These are phyloP conservation scores for Tylopilus rubrobrunneus DNA, from an alignment of 768 basidiomycete genomes.

Conservation along the genomic window DNA sequence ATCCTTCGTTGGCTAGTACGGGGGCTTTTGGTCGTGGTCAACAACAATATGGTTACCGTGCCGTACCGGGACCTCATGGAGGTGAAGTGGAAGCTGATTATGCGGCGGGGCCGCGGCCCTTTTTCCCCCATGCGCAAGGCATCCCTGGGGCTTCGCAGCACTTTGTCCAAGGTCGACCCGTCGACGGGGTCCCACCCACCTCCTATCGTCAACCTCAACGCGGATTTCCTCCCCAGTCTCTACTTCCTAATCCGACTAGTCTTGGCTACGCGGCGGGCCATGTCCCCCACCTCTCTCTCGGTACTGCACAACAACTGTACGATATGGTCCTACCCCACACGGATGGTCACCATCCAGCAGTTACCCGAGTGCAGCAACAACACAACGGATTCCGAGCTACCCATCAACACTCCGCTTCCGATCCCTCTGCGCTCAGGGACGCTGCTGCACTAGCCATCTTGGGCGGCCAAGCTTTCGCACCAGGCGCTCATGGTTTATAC, in stretches of 20 bases:
- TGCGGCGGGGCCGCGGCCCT: slow-evolving; percentile 53
- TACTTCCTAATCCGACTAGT: slow-evolving; percentile 50
- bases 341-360: slow-evolving; percentile 59
- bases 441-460: slow-evolving; percentile 63
- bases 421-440: slow-evolving; percentile 74
- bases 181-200: slow-evolving; percentile 42
- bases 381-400: slow-evolving; percentile 67
- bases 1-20: slow-evolving; percentile 63
- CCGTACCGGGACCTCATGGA: slow-evolving; percentile 30
- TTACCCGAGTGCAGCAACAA: slow-evolving; percentile 76
- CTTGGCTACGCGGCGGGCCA: slow-evolving; percentile 53
- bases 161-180: slow-evolving; percentile 52
- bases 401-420: slow-evolving; percentile 82
- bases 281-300: slow-evolving; percentile 66
- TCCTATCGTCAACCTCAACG: slow-evolving; percentile 64
- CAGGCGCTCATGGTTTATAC: slow-evolving; percentile 52
- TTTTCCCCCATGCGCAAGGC: slow-evolving; percentile 41
- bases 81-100: slow-evolving; percentile 46
- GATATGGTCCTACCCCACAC: slow-evolving; percentile 63
- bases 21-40: slow-evolving; percentile 46
- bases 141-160: slow-evolving; percentile 39
- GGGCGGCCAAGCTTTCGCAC: slow-evolving; percentile 49
- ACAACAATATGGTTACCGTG: slow-evolving; percentile 50
- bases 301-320: slow-evolving; percentile 73
- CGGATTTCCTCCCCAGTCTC: slow-evolving; percentile 51